Evolutionary conservation across 108 stramenopile species (phyloP).

Genomic region (Cyclotella choctawhatcheeana): DNA sequence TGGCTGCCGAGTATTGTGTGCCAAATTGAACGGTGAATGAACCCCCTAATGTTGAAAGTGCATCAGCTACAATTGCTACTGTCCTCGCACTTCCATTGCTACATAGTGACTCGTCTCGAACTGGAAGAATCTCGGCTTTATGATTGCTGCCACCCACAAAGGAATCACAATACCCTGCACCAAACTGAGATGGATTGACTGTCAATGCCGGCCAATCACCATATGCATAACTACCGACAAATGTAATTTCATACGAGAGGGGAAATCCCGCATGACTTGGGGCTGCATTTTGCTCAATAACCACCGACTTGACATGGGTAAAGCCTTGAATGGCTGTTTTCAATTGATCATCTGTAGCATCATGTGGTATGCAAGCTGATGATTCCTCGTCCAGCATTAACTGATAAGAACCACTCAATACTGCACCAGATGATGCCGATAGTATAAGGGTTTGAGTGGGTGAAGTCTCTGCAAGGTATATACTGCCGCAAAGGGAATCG

Average conservation of each 20-base stretch:
- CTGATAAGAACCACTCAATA: constrained; percentile 36
- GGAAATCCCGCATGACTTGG: constrained; percentile 14
- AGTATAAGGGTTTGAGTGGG: constrained; percentile 32
- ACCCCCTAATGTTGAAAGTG: constrained; percentile 31
- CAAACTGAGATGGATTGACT: constrained; percentile 30
- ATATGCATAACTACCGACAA: constrained; percentile 34
- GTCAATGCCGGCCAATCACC: constrained; percentile 51
- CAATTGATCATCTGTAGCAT: constrained; percentile 35
- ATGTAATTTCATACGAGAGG: constrained; percentile 23
- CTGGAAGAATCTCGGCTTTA: constrained; percentile 24
- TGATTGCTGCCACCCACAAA: constrained; percentile 38
- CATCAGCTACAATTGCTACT: constrained; percentile 44
- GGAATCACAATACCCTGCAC: constrained; percentile 31
- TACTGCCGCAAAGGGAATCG: constrained; percentile 33
- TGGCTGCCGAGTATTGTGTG: constrained; percentile 4
- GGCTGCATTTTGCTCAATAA: constrained; percentile 12
- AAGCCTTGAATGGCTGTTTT: constrained; percentile 31
- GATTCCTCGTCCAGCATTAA: constrained; percentile 35
- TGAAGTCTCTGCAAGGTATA: constrained; percentile 39
- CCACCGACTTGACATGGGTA: constrained; percentile 21
- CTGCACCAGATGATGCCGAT: constrained; percentile 14
- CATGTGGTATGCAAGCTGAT: constrained; percentile 33
- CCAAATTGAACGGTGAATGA: constrained; percentile 28
- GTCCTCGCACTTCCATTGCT: constrained; percentile 16
- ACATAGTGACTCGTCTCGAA: constrained; percentile 47